phyloP scores from a whole-genome alignment of 2,329 filamentous ascomycete species.

The Aspergillus nomiae region DNA sequence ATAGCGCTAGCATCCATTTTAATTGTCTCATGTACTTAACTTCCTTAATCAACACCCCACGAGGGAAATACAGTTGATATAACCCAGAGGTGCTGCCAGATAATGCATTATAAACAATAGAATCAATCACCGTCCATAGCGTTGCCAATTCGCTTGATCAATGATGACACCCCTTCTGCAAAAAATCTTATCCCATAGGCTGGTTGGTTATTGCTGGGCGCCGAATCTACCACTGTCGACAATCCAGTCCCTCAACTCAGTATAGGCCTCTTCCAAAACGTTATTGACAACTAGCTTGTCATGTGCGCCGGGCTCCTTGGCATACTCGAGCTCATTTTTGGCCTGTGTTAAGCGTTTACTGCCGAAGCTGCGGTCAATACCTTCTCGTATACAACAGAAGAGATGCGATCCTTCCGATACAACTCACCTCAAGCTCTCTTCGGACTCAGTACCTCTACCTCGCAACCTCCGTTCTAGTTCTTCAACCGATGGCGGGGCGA shows the following conservation, averaged over 20 bases:
- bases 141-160: neutral
- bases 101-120: conserved; percentile 4
- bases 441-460: conserved; percentile 75
- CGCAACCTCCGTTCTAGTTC: conserved; percentile 73
- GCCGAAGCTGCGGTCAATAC: neutral
- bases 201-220: conserved; percentile 22
- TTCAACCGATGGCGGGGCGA: conserved; percentile 75
- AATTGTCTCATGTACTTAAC: conserved; percentile 39
- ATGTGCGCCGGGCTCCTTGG: conserved; percentile 66
- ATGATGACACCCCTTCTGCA: neutral
- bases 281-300: conserved; percentile 69
- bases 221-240: conserved; percentile 45
- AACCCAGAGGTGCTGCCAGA: neutral
- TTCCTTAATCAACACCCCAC: conserved; percentile 34
- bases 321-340: conserved; percentile 71
- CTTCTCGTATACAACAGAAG: neutral
- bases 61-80: conserved; percentile 25
- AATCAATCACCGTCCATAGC: neutral
- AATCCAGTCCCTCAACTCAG: conserved; percentile 56
- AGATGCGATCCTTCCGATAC: neutral
- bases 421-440: conserved; percentile 59
- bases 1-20: conserved; percentile 28
- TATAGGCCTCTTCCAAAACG: conserved; percentile 60
- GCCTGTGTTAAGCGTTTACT: conserved; percentile 69
- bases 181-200: neutral